phyloP scores from a whole-genome alignment of 495 filamentous ascomycete genomes.

The Recurvomyces mirabilis region DNA sequence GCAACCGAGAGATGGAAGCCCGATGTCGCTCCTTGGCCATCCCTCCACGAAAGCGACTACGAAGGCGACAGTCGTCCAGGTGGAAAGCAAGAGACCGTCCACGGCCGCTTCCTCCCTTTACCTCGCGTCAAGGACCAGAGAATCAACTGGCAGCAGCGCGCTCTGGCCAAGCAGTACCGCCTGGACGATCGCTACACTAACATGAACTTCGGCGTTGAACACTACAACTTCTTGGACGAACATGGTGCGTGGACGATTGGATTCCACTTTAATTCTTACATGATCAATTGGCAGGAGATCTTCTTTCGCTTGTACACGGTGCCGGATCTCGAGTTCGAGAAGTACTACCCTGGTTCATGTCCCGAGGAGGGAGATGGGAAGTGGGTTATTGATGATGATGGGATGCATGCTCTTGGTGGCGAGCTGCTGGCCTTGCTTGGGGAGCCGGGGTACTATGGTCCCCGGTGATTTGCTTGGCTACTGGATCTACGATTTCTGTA shows the following conservation, averaged over 20 bases:
- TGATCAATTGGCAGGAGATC: background rate
- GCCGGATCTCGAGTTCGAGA: conserved; percentile 1
- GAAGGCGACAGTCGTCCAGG: conserved; percentile 21
- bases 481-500: no score
- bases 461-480: no score
- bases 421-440: conserved; percentile 7
- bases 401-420: background rate
- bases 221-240: background rate
- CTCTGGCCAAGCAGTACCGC: background rate
- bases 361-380: no score
- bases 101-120: conserved; percentile 18
- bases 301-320: conserved; percentile 1
- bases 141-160: conserved; percentile 18
- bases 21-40: conserved; percentile 18
- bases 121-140: conserved; percentile 13
- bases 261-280: background rate
- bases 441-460: no score
- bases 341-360: no score
- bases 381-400: conserved; percentile 2
- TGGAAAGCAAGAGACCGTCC: conserved; percentile 12
- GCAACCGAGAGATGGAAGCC: background rate
- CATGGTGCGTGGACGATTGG: no score
- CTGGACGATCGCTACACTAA: conserved; percentile 5
- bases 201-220: no score
- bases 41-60: conserved; percentile 18